These are phyloP conservation scores for Gossypium aridum DNA, from an alignment of 441 rosid species.

Conservation along the genomic window DNA sequence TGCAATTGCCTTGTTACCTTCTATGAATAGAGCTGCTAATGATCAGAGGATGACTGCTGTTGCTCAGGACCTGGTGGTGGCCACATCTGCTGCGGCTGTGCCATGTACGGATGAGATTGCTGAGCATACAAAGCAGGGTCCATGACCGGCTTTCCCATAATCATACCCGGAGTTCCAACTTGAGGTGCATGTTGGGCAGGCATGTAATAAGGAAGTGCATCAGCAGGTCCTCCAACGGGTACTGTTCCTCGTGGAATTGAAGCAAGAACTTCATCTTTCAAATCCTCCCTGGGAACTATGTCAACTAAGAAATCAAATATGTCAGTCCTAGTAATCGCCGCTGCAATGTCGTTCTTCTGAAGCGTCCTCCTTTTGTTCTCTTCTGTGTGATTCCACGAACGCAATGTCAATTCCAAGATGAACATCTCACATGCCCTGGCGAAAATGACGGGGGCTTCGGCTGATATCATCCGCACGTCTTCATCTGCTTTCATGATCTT, in stretches of 20 bases:
- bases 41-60: conserved; percentile 62
- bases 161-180: conserved; percentile 72
- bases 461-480: conserved; percentile 49
- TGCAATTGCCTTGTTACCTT: conserved; percentile 14
- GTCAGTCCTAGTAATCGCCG: conserved; percentile 45
- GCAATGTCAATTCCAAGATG: conserved; percentile 38
- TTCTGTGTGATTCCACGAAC: conserved; percentile 50
- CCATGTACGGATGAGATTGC: conserved; percentile 62
- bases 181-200: conserved; percentile 61
- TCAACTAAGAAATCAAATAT: conserved; percentile 45
- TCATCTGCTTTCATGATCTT: conserved; percentile 56
- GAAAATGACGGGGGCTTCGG: conserved; percentile 40
- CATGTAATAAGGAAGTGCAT: conserved; percentile 62
- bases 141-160: conserved; percentile 69
- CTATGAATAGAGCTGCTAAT: conserved; percentile 22
- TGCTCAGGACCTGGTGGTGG: conserved; percentile 63
- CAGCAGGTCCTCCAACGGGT: conserved; percentile 63
- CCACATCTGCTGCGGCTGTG: conserved; percentile 68
- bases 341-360: conserved; percentile 47
- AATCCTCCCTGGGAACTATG: conserved; percentile 46
- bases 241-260: conserved; percentile 61
- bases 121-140: conserved; percentile 59
- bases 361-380: conserved; percentile 51
- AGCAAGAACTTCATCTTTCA: conserved; percentile 55
- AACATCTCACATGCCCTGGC: conserved; percentile 54